phyloP scores from a whole-genome alignment of 768 basidiomycete species.

The Tephrocybe rancida region DNA sequence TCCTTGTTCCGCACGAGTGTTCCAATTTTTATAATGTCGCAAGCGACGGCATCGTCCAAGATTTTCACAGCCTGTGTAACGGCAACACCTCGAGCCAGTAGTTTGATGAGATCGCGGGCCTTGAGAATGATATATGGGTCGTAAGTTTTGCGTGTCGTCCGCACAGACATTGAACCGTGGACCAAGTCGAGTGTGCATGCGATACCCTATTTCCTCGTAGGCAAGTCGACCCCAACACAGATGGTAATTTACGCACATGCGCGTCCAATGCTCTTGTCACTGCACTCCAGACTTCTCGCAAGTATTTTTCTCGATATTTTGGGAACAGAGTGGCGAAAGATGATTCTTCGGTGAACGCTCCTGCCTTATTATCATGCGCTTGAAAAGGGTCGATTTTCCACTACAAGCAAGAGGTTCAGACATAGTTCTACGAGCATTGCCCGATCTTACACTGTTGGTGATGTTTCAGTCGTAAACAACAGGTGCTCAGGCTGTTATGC shows the following conservation, averaged over 20 bases:
- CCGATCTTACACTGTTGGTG: conserved; percentile 43
- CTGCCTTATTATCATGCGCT: conserved; percentile 74
- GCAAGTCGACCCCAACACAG: too few relatives aligned
- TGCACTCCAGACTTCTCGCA: conserved; percentile 92
- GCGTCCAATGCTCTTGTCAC: conserved; percentile 84
- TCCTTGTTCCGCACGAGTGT: conserved; percentile 94
- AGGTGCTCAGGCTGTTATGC: conserved; percentile 3
- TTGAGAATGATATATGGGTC: conserved; percentile 97
- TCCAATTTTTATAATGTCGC: conserved; percentile 99
- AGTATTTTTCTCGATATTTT: conserved; percentile 96
- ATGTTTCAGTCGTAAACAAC: conserved; percentile 7
- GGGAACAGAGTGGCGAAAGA: conserved; percentile 98
- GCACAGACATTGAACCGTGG: conserved; percentile 96
- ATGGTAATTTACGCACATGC: conserved; percentile 53
- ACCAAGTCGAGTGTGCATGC: conserved; percentile 92
- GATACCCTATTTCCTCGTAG: conserved; percentile 74
- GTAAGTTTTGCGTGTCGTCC: conserved; percentile 94
- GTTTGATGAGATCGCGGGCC: conserved; percentile 93
- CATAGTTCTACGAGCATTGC: not conserved
- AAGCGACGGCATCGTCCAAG: conserved; percentile 85
- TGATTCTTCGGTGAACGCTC: conserved; percentile 91
- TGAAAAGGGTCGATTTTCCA: conserved; percentile 91
- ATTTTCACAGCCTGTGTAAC: conserved; percentile 86
- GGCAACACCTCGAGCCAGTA: conserved; percentile 90
- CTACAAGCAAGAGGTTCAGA: conserved; percentile 31